These are phyloP conservation scores for Acacia pycnantha DNA, from an alignment of 331 rosid species.

Conservation along the genomic window DNA sequence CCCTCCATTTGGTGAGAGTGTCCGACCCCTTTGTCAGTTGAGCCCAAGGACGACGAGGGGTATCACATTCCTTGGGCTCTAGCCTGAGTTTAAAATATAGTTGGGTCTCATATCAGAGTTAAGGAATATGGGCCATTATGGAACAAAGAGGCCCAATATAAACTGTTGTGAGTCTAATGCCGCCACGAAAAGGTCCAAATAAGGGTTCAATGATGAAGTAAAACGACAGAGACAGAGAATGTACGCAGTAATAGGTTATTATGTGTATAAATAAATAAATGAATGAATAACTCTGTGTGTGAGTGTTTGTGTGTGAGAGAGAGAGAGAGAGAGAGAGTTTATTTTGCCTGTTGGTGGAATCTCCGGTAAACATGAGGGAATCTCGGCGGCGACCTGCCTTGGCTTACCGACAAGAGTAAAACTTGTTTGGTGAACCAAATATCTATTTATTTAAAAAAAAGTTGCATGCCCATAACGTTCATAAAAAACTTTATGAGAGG, in stretches of 20 bases:
- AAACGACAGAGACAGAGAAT: neutral
- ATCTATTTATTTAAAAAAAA: neutral
- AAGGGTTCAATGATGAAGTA: neutral
- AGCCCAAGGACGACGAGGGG: too few relatives aligned
- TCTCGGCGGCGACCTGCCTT: conserved; percentile 22
- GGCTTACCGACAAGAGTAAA: neutral
- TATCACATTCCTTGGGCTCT: too few relatives aligned
- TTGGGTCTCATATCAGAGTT: neutral
- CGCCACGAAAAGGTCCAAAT: neutral
- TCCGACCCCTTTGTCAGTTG: too few relatives aligned
- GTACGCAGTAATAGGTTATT: neutral
- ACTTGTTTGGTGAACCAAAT: neutral
- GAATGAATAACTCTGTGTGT: too few relatives aligned
- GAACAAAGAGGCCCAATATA: neutral
- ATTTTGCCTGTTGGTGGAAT: conserved; percentile 6
- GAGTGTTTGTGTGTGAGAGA: too few relatives aligned
- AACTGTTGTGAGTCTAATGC: neutral
- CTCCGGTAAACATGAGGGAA: conserved; percentile 34
- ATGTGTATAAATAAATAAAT: too few relatives aligned
- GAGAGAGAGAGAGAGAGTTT: neutral
- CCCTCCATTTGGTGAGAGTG: too few relatives aligned
- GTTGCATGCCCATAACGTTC: neutral
- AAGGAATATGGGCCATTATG: neutral
- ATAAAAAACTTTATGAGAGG: too few relatives aligned
- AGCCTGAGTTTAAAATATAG: neutral